Evolutionary conservation across 2,329 filamentous ascomycete species (phyloP), one percentile per base, ranked within the genome.

Genomic region (Nigrograna mackinnonii): DNA sequence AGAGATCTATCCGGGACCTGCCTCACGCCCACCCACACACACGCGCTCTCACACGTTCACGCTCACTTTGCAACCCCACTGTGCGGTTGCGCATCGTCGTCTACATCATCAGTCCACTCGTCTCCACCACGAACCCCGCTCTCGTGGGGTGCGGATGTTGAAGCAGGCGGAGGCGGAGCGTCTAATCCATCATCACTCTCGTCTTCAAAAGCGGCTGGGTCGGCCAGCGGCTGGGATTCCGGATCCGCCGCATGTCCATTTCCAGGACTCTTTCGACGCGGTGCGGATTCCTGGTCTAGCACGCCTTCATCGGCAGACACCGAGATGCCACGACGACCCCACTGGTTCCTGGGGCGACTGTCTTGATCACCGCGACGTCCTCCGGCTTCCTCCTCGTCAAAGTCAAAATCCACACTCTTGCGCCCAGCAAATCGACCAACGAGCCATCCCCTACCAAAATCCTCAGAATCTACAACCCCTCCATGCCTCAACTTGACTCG

Each of bases 401-500:
- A 76, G n/a, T 74, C 70, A n/a, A 72, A 70, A 37, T 75, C 71
- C 2, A 73, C 64, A 39, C 66, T 70, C 51, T 70, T 70, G 66
- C 72, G 79, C 41, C 87, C 89, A 46, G 95, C 85, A 51, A 96
- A 84, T 37, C 85, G 82, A 52, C 82, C 82, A 7, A 96, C 81
- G 20, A 97, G 76, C 85, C 91, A 96, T 50, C 91, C 89, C 42
- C 89, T 85, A 50, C 85, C 80, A 63, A 95, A 77, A 64, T 97
- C 92, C 52, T 96, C 91, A 4, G 86, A 86, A 63, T 97, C 92
- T 12, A 97, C 89, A 14, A 96, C 79, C 5, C 90, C 89, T 33
- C 92, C 92, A 53, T 83, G 85, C 48, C 92, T 82, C 13, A 97
- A 84, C 84, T 96, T 96, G 62, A 97, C 91, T 43, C 91, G 83